Percentiles rank a stretch among this genome's conserved stretches.
phyloP scores from a whole-genome alignment of 768 basidiomycete genomes.

The Amanita jacksonii region DNA sequence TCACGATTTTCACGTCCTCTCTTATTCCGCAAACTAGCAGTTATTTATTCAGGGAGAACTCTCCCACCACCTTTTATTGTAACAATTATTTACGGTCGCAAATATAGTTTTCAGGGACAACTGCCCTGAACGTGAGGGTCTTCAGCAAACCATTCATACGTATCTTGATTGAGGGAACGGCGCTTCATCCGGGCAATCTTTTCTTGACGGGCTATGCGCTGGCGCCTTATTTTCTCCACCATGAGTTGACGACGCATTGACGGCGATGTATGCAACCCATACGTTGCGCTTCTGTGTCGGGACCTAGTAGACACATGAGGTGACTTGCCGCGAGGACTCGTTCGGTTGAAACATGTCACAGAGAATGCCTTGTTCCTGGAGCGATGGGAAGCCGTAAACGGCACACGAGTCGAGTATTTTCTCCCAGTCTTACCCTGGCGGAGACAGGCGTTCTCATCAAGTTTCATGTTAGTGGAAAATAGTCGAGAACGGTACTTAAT shows the following conservation, averaged over 20 bases:
- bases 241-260: conserved; percentile 4
- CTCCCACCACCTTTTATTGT: too few relatives aligned
- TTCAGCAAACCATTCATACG: conserved; percentile 5
- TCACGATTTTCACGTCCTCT: too few relatives aligned
- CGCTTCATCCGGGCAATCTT: neutral
- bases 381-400: neutral
- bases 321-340: too few relatives aligned
- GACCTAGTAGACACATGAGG: too few relatives aligned
- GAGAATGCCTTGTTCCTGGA: neutral
- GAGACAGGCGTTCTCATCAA: neutral
- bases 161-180: neutral
- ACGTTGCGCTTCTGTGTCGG: neutral
- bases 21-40: too few relatives aligned
- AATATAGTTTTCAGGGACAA: neutral
- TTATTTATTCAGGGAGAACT: too few relatives aligned
- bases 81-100: neutral
- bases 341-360: too few relatives aligned
- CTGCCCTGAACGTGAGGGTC: neutral
- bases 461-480: neutral
- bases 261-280: neutral
- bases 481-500: neutral
- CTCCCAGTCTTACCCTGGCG: neutral
- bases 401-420: too few relatives aligned
- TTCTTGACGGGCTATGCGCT: conserved; percentile 6
- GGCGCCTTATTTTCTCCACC: conserved; percentile 7